phyloP scores from a whole-genome alignment of 805 yeast species.

The Metschnikowia henanensis region DNA sequence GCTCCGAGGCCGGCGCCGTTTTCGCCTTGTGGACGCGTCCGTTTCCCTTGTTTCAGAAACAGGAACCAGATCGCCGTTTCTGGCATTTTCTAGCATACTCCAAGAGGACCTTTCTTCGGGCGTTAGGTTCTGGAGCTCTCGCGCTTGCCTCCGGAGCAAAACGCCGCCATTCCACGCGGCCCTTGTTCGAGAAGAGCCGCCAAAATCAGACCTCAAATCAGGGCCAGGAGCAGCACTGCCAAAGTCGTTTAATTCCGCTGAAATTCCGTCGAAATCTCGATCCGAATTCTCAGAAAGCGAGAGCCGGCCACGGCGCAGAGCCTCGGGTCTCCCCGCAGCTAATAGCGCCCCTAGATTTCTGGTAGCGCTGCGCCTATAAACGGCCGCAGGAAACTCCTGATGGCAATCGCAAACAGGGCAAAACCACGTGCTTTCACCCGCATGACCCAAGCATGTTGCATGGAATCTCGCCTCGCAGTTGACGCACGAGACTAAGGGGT shows the following conservation, averaged over 20 bases:
- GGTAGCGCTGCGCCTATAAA: constrained; percentile 2
- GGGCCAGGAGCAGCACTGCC: background rate
- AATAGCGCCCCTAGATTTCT: background rate
- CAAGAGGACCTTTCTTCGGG: constrained; percentile 39
- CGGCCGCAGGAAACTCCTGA: constrained; percentile 28
- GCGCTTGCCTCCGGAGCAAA: constrained; percentile 32
- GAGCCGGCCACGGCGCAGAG: background rate
- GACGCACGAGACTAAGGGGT: constrained; percentile 27
- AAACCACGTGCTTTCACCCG: constrained; percentile 33
- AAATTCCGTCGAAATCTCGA: background rate
- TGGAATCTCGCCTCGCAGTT: constrained; percentile 43
- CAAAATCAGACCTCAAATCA: background rate
- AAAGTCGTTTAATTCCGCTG: background rate
- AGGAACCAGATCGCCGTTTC: constrained; percentile 11
- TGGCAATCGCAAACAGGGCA: constrained; percentile 53
- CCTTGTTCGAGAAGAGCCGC: background rate
- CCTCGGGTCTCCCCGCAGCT: background rate
- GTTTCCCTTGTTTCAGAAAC: background rate
- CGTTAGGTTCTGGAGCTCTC: constrained; percentile 28
- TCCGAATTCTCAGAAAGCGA: background rate
- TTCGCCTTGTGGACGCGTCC: background rate
- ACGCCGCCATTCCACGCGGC: constrained; percentile 39
- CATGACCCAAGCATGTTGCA: constrained; percentile 36
- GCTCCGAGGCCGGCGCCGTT: background rate
- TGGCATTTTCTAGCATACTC: constrained; percentile 35